Evolutionary conservation across 1,284 basidiomycete genomes (phyloP), one percentile per base, ranked within the genome.

Genomic region (Ustilago bromivora): DNA sequence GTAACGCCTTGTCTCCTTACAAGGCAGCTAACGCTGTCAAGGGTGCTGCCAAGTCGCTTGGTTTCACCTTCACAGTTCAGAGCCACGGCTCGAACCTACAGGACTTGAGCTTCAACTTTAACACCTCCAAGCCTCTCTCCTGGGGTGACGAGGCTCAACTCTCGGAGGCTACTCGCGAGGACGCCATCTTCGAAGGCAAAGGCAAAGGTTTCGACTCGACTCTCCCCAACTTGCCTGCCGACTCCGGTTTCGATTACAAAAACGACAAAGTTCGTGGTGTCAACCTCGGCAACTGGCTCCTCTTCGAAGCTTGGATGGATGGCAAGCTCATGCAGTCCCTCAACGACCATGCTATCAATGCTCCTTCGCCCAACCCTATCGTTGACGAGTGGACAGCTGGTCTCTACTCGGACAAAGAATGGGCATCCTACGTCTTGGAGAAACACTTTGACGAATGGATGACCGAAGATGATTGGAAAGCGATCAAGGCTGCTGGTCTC

Each of bases 321-420:
- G 73, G 69, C 58, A 57, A 75, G 15, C 96, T 96, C 51, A 67
- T 82, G 67, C 40, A 78, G 40, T 56, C 72, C 31, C 71, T 78
- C 56, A 83, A 84, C 66, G 57, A 76, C 57, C 77, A 84, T 56
- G 82, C 76, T 54, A 72, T 79, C 71, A 82, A 82, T 59, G 78
- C 79, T 0, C 79, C 79, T 35, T 73, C 57, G 36, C 56, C 73
- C 28, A 78, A 79, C 68, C 71, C 72, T 10, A 81, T 85, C 40
- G 76, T 95, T 66, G 94, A 96, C 86, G 94, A 97, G 87, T 97
- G 90, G 88, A 96, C 95, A 0, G 95, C 93, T 79, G 89, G 91
- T 61, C 89, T 91, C 81, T 89, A 89, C 78, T 86, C 89, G 81
- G 83, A 88, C 76, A 60, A 68, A 36, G 66, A 63, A 31, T 77